Evolutionary conservation across 2,329 filamentous ascomycete genomes (phyloP).

Genomic region (Coniochaeta ligniaria): DNA sequence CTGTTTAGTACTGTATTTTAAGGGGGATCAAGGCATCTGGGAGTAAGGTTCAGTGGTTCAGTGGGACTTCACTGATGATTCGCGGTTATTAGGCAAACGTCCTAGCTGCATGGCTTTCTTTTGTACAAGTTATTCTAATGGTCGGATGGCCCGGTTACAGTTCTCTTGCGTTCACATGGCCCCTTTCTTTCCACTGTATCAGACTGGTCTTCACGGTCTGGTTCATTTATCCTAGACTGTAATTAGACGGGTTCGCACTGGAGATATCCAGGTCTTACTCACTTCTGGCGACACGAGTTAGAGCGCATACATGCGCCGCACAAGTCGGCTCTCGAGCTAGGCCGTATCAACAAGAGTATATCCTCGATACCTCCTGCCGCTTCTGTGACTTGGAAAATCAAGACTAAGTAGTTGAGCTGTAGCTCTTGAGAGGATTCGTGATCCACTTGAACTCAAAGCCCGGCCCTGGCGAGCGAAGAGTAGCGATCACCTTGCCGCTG

Average conservation of each 20-base stretch:
- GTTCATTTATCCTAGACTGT: background rate
- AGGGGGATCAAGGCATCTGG: background rate
- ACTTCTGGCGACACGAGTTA: background rate
- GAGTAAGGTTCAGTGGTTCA: background rate
- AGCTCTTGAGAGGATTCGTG: constrained; percentile 21
- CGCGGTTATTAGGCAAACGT: background rate
- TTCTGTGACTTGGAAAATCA: background rate
- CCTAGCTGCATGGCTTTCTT: background rate
- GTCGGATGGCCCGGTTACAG: background rate
- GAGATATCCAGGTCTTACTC: background rate
- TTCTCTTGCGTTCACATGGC: background rate
- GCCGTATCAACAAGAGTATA: background rate
- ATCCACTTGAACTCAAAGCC: constrained; percentile 45
- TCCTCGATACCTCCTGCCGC: background rate
- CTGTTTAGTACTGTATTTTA: constrained; percentile 14
- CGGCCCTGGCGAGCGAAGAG: constrained; percentile 31
- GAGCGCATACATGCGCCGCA: background rate
- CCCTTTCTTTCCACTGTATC: background rate
- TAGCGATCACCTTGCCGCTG: constrained; percentile 71
- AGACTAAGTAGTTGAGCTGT: background rate
- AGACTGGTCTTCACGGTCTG: background rate
- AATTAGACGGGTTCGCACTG: background rate
- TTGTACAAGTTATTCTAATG: background rate
- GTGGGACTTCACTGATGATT: background rate
- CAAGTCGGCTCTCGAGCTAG: background rate